A percentile compares a stretch with the other conserved stretches of the same genome.
Conservation (phyloP, 352 stramenopile genomes). For the Globisporangium yorkense region DNA sequence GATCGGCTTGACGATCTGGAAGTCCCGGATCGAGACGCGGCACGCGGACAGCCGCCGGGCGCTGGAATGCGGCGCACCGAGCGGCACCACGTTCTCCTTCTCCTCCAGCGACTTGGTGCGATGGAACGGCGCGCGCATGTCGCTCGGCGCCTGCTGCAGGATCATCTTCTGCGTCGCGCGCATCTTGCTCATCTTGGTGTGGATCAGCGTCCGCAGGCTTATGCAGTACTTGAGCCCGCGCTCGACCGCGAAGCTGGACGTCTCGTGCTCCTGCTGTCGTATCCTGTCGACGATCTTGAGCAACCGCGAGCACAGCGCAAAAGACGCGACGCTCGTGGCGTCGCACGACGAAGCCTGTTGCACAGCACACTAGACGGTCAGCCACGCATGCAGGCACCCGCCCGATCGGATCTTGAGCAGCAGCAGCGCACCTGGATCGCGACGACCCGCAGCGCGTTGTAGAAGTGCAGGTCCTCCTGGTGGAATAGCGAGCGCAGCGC, state of each 20-base stretch:
- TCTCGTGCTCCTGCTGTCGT: constrained; percentile 45
- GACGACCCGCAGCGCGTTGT: constrained; percentile 58
- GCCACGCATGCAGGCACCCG: neutral
- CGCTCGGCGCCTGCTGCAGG: constrained; percentile 49
- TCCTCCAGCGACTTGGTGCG: constrained; percentile 79
- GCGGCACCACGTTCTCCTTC: constrained; percentile 22
- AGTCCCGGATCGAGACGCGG: constrained; percentile 75
- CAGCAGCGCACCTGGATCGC: constrained; percentile 35
- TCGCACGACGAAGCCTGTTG: constrained; percentile 61
- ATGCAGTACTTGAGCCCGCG: constrained; percentile 50
- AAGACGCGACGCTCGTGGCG: constrained; percentile 66
- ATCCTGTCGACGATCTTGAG: constrained; percentile 78
- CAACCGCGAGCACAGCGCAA: constrained; percentile 64
- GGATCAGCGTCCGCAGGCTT: constrained; percentile 61
- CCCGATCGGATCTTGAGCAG: neutral
- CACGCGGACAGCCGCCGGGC: constrained; percentile 19
- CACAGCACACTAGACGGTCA: neutral
- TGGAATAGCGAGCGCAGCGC: constrained; percentile 37
- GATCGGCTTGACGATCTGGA: constrained; percentile 88
- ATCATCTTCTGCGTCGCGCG: constrained; percentile 75
- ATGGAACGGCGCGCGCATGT: constrained; percentile 40
- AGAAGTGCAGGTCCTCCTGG: constrained; percentile 60
- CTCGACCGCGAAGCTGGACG: constrained; percentile 37
- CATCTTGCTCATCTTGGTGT: constrained; percentile 88
- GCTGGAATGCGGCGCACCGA: neutral